Base-by-base conservation (phyloP, 139 green algal species). In the Coelastrella sp. region DNA sequence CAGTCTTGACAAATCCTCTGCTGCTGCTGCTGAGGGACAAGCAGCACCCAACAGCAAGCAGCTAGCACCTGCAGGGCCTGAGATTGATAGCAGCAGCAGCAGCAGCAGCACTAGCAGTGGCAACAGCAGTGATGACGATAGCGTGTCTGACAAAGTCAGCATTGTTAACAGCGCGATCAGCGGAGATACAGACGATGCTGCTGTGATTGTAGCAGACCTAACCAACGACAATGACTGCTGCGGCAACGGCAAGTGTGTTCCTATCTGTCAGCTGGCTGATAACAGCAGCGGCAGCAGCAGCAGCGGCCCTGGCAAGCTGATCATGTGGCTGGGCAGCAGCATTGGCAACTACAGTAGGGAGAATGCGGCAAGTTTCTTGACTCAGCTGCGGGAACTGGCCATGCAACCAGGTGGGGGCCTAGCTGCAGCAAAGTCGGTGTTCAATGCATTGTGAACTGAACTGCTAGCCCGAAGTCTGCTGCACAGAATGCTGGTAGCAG, bases 301-400 rank as follows among this genome's bases (percentile, higher is more conserved):
- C 80, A 60, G 80, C n/a, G 13, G 13, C 57, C 19, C 65, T 10
- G 82, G 65, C 82, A 87, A 65, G 64, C 60, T 88, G 0, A 80
- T 88, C 54, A 56, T 88, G 83, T 88, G 83, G 83, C 68, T 88
- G 19, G 83, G 83, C 54, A 77, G 58, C 68, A 88, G 83, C 83
- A 80, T 88, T 68, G 83, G 83, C 16, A 88, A 88, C 66, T 77
- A 32, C 68, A 66, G 5, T 19, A 66, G 83, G 54, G 83, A 80
- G 10, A 68, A 80, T 20, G 83, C 58, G 13, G 83, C 68, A 5
- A 54, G 3, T 4, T 81, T 88, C 20, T 19, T 88, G 47, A 23
- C 32, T 7, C 66, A 88, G 54, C 17, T 88, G 7, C 57, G 22
- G 8, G 68, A 88, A 7, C 19, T 59, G 17, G 81, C 83, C 4